phyloP scores from a whole-genome alignment of 331 rosid genomes.

The Phaseolus coccineus region DNA sequence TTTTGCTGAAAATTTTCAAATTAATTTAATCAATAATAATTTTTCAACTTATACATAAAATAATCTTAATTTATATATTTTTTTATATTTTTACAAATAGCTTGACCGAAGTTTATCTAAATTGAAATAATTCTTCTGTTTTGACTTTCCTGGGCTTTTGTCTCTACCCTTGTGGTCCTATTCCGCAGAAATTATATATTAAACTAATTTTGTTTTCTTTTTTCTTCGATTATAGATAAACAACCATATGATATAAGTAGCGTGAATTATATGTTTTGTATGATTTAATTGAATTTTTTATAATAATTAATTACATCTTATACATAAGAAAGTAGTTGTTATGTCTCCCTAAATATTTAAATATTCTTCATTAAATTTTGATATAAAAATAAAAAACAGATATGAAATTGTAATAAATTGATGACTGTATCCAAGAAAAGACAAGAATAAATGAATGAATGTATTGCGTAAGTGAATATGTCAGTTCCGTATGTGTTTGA shows the following conservation, averaged over 20 bases:
- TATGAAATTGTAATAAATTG: too few species aligned
- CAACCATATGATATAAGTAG: neutral
- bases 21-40: too few species aligned
- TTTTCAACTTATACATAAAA: too few species aligned
- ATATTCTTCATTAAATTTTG: too few species aligned
- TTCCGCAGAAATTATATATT: neutral
- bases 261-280: neutral
- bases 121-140: too few species aligned
- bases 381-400: too few species aligned
- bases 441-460: too few species aligned
- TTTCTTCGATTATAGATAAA: neutral
- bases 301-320: neutral
- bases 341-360: neutral
- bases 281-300: neutral
- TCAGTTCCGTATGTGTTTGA: neutral
- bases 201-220: neutral
- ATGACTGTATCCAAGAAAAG: too few species aligned
- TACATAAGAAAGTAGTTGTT: neutral
- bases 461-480: constrained; percentile 29
- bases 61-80: too few species aligned
- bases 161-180: neutral
- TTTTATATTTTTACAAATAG: too few species aligned
- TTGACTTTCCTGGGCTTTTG: neutral
- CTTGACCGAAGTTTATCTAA: too few species aligned
- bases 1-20: too few species aligned